These are phyloP conservation scores for Melanopsichium pennsylvanicum DNA, from an alignment of 1,284 basidiomycete species.

Conservation along the genomic window DNA sequence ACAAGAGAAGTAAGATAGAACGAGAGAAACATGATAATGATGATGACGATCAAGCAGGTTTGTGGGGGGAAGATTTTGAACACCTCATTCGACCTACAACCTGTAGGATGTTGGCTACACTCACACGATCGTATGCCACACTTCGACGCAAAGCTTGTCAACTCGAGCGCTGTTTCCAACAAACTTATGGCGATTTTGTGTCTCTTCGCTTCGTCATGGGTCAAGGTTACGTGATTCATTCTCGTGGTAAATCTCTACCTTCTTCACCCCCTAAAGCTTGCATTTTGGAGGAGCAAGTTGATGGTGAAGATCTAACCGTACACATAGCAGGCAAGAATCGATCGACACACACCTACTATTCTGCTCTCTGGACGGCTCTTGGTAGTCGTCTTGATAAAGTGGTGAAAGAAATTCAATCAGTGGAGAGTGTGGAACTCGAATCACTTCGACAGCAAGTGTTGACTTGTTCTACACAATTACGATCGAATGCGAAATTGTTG, in stretches of 20 bases:
- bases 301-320: conserved; percentile 21
- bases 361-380: conserved; percentile 42
- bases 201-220: conserved; percentile 54
- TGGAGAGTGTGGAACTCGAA: conserved; percentile 51
- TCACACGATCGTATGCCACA: conserved; percentile 37
- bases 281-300: background rate
- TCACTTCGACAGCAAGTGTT: conserved; percentile 50
- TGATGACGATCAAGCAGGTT: background rate
- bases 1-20: background rate
- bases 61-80: conserved; percentile 61
- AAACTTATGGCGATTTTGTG: conserved; percentile 24
- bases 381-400: conserved; percentile 44
- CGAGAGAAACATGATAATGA: conserved; percentile 1
- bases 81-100: conserved; percentile 60
- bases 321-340: conserved; percentile 53
- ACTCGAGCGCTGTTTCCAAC: conserved; percentile 44
- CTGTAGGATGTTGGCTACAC: conserved; percentile 30
- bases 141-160: conserved; percentile 35
- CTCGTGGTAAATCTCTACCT: conserved; percentile 29
- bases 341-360: conserved; percentile 57
- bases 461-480: conserved; percentile 47
- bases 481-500: conserved; percentile 79
- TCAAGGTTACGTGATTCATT: conserved; percentile 62
- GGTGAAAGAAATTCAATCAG: conserved; percentile 31
- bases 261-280: background rate